A percentile compares a stretch with the other conserved stretches of the same genome.
phyloP scores from a whole-genome alignment of 305 asterid species.

The Withania somnifera region DNA sequence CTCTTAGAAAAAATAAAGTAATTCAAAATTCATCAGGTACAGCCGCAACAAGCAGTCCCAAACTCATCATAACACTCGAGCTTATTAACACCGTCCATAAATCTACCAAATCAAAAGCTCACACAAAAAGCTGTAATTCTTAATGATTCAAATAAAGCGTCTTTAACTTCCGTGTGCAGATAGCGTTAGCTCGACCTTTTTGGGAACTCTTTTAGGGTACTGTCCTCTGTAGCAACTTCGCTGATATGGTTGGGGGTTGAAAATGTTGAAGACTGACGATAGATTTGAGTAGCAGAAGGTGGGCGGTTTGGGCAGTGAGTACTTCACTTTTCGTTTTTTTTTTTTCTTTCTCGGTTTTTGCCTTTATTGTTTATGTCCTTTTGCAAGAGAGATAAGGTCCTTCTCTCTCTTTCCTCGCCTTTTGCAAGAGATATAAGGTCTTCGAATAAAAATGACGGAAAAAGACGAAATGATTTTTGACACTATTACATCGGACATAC shows the following conservation, averaged over 20 bases:
- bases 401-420: neutral
- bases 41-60: neutral
- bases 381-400: neutral
- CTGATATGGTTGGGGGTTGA: neutral
- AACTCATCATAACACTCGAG: neutral
- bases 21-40: neutral
- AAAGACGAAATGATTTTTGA: slow-evolving; percentile 17
- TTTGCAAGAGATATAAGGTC: too few species aligned
- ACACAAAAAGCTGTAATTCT: neutral
- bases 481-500: neutral
- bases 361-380: neutral
- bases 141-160: too few species aligned
- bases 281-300: neutral
- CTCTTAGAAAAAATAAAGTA: too few species aligned
- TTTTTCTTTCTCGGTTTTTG: neutral
- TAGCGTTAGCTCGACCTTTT: neutral
- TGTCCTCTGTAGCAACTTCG: neutral
- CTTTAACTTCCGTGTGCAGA: too few species aligned
- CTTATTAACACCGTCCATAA: neutral
- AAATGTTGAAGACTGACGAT: neutral
- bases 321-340: neutral
- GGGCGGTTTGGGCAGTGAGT: neutral
- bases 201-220: neutral
- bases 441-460: slow-evolving; percentile 12
- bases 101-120: neutral